phyloP scores from a whole-genome alignment of 2,329 filamentous ascomycete genomes.

The Cryphonectria naterciae region DNA sequence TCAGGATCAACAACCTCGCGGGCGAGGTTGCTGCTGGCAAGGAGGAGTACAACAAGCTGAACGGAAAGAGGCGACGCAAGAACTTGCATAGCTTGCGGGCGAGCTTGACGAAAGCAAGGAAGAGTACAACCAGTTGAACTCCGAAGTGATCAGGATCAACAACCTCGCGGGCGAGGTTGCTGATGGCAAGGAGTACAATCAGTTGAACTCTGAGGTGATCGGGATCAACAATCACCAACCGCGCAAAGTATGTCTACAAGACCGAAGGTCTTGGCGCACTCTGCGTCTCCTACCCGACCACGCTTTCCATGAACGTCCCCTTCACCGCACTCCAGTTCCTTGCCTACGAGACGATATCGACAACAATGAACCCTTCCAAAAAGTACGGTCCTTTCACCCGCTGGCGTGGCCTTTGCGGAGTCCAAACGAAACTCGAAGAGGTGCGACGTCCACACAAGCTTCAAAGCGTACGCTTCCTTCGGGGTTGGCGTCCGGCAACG shows the following conservation, averaged over 20 bases:
- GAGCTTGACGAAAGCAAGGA: slow-evolving; percentile 83
- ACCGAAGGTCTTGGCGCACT: slow-evolving; percentile 89
- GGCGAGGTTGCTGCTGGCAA: no score
- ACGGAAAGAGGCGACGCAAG: no score
- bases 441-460: no score
- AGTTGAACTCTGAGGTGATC: no score
- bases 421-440: no score
- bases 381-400: slow-evolving; percentile 92
- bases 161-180: no score
- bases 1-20: no score
- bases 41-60: no score
- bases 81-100: slow-evolving; percentile 33
- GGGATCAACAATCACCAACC: slow-evolving; percentile 57
- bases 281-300: slow-evolving; percentile 98
- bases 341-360: slow-evolving; percentile 95
- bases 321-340: slow-evolving; percentile 98
- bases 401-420: slow-evolving; percentile 49
- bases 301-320: slow-evolving; percentile 96
- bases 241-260: slow-evolving; percentile 84
- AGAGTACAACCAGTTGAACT: slow-evolving; percentile 82
- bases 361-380: slow-evolving; percentile 84
- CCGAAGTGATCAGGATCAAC: slow-evolving; percentile 69
- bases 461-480: no score
- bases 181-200: no score
- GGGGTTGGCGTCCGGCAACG: no score